These are phyloP conservation scores for Globisporangium cylindrosporum DNA, from an alignment of 352 stramenopile species.

Conservation along the genomic window DNA sequence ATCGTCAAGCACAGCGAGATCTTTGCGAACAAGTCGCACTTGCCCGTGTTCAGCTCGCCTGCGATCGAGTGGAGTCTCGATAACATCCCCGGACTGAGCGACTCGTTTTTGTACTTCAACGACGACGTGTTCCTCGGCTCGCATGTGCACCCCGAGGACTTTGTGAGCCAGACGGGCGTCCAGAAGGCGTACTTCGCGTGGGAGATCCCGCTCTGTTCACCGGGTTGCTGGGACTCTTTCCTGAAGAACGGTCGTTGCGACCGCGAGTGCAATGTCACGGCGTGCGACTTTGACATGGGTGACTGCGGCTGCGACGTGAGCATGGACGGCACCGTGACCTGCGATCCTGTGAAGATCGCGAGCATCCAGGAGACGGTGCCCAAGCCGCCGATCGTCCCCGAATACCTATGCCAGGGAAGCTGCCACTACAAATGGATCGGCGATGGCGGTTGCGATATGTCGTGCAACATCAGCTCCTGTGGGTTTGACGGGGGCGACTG, in stretches of 20 bases:
- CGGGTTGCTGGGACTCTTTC: slow-evolving; percentile 66
- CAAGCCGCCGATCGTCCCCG: slow-evolving; percentile 37
- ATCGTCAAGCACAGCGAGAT: slow-evolving; percentile 92
- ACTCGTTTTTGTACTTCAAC: slow-evolving; percentile 96
- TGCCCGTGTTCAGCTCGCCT: slow-evolving; percentile 93
- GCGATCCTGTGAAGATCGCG: slow-evolving; percentile 59
- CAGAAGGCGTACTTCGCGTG: slow-evolving; percentile 93
- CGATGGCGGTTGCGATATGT: slow-evolving; percentile 70
- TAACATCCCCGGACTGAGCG: slow-evolving; percentile 89
- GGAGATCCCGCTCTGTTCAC: slow-evolving; percentile 89
- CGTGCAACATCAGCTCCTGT: slow-evolving; percentile 81
- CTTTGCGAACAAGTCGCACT: slow-evolving; percentile 83
- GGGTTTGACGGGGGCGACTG: slow-evolving; percentile 87
- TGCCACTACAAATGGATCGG: slow-evolving; percentile 84
- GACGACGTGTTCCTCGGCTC: slow-evolving; percentile 94
- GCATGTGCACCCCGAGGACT: slow-evolving; percentile 88
- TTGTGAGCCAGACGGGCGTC: slow-evolving; percentile 80
- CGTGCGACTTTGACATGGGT: slow-evolving; percentile 92
- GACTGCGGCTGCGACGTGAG: slow-evolving; percentile 88
- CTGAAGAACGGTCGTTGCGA: slow-evolving; percentile 90
- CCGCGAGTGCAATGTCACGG: slow-evolving; percentile 80
- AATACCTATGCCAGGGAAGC: slow-evolving; percentile 65
- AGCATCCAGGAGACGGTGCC: slow-evolving; percentile 51
- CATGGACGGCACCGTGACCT: slow-evolving; percentile 41
- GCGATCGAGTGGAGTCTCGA: slow-evolving; percentile 94